These are phyloP conservation scores for Fusarium keratoplasticum DNA, from an alignment of 2,329 filamentous ascomycete genomes.

Conservation along the genomic window DNA sequence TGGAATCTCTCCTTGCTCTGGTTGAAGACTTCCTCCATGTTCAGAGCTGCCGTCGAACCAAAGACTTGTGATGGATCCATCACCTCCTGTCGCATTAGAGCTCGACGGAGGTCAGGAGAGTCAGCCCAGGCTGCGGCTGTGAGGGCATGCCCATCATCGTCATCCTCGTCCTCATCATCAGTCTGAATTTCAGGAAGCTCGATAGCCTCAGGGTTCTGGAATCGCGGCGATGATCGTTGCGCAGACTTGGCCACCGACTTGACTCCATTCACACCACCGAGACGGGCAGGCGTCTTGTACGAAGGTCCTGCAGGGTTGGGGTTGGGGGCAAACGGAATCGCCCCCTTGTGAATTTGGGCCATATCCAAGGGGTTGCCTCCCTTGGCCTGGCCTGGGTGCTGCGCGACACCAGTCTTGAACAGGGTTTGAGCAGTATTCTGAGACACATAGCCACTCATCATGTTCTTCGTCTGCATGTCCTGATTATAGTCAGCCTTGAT, in stretches of 20 bases:
- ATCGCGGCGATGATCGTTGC: slow-evolving; percentile 80
- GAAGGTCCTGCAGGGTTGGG: slow-evolving; percentile 64
- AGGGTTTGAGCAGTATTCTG: slow-evolving; percentile 66
- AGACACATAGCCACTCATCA: slow-evolving; percentile 72
- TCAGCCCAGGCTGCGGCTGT: slow-evolving; percentile 86
- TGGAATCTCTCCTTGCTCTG: slow-evolving; percentile 87
- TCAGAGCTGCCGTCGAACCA: slow-evolving; percentile 85
- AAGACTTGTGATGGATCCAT: slow-evolving; percentile 89
- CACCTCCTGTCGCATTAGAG: slow-evolving; percentile 84
- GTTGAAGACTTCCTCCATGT: slow-evolving; percentile 96
- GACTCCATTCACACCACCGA: slow-evolving; percentile 53
- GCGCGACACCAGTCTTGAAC: slow-evolving; percentile 75
- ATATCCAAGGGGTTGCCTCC: slow-evolving; percentile 80
- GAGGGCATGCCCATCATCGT: slow-evolving; percentile 66
- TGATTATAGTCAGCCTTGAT: slow-evolving; percentile 54
- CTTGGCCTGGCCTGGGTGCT: slow-evolving; percentile 74
- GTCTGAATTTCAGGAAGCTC: slow-evolving; percentile 95
- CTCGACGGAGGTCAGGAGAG: slow-evolving; percentile 81
- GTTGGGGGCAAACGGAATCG: slow-evolving; percentile 87
- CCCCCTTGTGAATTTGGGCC: slow-evolving; percentile 87
- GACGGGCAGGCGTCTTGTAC: slow-evolving; percentile 78
- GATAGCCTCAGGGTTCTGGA: slow-evolving; percentile 90
- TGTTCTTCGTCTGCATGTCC: slow-evolving; percentile 70
- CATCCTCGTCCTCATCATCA: slow-evolving; percentile 89
- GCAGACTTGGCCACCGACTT: slow-evolving; percentile 72